Evolutionary conservation across 1,139 yeast genomes (phyloP).

Genomic region (Pichia sp.): DNA sequence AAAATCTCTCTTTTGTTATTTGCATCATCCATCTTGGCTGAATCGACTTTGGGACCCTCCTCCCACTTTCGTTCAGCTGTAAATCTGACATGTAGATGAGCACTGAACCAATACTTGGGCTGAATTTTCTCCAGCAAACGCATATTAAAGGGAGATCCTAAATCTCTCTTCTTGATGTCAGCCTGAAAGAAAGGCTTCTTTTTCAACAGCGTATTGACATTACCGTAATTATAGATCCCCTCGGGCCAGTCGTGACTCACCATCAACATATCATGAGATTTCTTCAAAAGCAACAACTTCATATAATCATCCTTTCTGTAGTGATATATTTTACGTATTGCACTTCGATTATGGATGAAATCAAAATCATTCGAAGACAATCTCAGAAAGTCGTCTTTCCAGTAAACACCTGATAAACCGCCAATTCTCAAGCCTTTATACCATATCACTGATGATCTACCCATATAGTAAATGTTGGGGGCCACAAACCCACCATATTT

Average conservation of each 20-base stretch:
- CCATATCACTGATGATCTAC: constrained; percentile 69
- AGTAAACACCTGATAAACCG: constrained; percentile 83
- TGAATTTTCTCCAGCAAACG: constrained; percentile 41
- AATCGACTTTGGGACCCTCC: constrained; percentile 5
- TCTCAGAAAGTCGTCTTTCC: constrained; percentile 36
- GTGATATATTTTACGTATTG: constrained; percentile 64
- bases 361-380: constrained; percentile 26
- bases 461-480: constrained; percentile 82
- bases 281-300: constrained; percentile 38
- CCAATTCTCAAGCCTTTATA: constrained; percentile 66
- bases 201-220: constrained; percentile 37
- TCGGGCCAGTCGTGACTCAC: constrained; percentile 95
- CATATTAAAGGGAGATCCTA: constrained; percentile 76
- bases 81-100: constrained; percentile 78
- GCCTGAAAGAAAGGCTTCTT: constrained; percentile 58
- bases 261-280: constrained; percentile 30
- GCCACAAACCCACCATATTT: constrained; percentile 94
- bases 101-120: constrained; percentile 80
- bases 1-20: background rate
- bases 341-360: constrained; percentile 37
- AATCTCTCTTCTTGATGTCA: constrained; percentile 50
- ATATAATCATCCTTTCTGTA: constrained; percentile 55
- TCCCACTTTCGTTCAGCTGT: constrained; percentile 41
- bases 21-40: background rate
- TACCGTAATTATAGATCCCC: constrained; percentile 63